These are phyloP conservation scores for Boletus calvinii DNA, from an alignment of 1,284 basidiomycete genomes.

Conservation along the genomic window DNA sequence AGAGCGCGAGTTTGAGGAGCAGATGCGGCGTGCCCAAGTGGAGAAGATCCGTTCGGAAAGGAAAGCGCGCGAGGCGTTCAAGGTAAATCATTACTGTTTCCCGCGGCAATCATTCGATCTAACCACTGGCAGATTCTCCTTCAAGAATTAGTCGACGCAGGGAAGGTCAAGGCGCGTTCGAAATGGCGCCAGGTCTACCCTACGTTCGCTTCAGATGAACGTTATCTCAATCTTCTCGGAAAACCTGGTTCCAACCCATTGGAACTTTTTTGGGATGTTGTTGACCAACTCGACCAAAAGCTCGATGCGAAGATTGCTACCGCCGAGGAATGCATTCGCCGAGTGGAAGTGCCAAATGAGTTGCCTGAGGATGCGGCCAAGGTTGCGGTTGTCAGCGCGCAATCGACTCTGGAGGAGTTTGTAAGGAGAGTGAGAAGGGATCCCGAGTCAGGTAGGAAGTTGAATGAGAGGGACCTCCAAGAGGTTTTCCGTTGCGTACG, in stretches of 20 bases:
- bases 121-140: constrained; percentile 60
- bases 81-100: constrained; percentile 40
- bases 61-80: constrained; percentile 88
- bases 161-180: constrained; percentile 75
- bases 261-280: constrained; percentile 93
- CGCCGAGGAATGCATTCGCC: constrained; percentile 60
- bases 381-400: constrained; percentile 41
- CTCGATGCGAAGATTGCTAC: constrained; percentile 74
- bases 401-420: constrained; percentile 64
- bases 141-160: constrained; percentile 60
- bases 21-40: constrained; percentile 73
- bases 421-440: constrained; percentile 54
- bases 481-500: constrained; percentile 70
- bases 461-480: constrained; percentile 54
- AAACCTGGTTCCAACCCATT: constrained; percentile 92
- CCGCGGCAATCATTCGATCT: background rate
- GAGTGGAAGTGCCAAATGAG: constrained; percentile 40
- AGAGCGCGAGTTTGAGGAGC: constrained; percentile 86
- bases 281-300: constrained; percentile 84
- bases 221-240: constrained; percentile 86
- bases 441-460: constrained; percentile 44
- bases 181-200: constrained; percentile 93
- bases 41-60: constrained; percentile 81
- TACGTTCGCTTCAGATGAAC: constrained; percentile 69
- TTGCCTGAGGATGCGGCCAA: constrained; percentile 35